Evolutionary conservation across 2,329 filamentous ascomycete species (phyloP).

Genomic region (Colletotrichum sp.): DNA sequence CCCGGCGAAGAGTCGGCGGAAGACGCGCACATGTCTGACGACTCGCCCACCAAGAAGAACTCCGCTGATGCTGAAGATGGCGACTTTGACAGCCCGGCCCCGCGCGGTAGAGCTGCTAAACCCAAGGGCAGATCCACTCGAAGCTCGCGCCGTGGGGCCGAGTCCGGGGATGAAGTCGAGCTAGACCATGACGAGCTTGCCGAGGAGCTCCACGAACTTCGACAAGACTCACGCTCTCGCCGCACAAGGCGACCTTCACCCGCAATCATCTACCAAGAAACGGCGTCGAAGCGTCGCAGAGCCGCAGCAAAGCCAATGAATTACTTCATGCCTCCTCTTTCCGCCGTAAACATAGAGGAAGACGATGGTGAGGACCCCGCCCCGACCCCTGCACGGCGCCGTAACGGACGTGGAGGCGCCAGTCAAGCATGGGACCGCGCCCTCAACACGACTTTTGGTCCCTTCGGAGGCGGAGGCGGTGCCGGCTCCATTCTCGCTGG

Average conservation of each 20-base stretch:
- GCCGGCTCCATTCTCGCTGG: constrained; percentile 74
- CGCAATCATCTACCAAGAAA: constrained; percentile 65
- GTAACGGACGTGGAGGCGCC: constrained; percentile 66
- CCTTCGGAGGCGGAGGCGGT: constrained; percentile 83
- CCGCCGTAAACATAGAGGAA: constrained; percentile 67
- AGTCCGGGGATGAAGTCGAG: constrained; percentile 61
- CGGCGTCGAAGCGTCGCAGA: constrained; percentile 54
- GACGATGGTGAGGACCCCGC: constrained; percentile 72
- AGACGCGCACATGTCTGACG: constrained; percentile 47
- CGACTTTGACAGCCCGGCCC: constrained; percentile 53
- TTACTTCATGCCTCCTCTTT: constrained; percentile 82
- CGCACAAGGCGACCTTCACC: constrained; percentile 58
- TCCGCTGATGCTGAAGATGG: constrained; percentile 45
- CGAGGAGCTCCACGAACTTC: constrained; percentile 69
- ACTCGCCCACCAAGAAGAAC: constrained; percentile 36
- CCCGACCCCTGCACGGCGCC: constrained; percentile 72
- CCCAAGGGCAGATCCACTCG: constrained; percentile 48
- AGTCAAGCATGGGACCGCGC: constrained; percentile 74
- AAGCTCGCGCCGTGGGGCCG: constrained; percentile 52
- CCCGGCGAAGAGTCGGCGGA: constrained; percentile 63
- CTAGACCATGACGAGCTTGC: constrained; percentile 69
- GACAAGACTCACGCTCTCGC: constrained; percentile 57
- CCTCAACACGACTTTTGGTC: constrained; percentile 88
- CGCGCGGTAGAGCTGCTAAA: constrained; percentile 50
- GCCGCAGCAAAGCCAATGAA: constrained; percentile 72